Evolutionary conservation across 2,329 filamentous ascomycete genomes (phyloP).

Genomic region (Pestalotiopsis sp.): DNA sequence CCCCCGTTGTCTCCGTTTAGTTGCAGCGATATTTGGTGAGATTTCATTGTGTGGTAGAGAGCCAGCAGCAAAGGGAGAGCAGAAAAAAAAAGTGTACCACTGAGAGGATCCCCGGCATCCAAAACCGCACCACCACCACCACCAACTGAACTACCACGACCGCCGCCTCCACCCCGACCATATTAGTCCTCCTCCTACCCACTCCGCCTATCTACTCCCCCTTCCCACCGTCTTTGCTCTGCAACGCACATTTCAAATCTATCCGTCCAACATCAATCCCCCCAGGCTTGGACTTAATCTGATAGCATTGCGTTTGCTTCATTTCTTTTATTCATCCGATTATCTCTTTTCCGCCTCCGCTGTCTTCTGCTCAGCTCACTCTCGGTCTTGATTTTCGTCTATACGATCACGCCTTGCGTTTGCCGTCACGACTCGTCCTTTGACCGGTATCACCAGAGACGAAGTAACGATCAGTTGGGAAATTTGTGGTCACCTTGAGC

Average conservation of each 20-base stretch:
- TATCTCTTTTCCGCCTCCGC: neutral
- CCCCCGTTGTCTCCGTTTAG: neutral
- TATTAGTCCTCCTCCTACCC: slow-evolving; percentile 10
- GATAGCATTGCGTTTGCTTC: neutral
- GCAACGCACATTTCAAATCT: neutral
- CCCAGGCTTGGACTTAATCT: neutral
- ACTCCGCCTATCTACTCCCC: neutral
- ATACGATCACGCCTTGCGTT: neutral
- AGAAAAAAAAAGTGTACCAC: neutral
- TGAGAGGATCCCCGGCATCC: neutral
- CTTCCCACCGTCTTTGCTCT: neutral
- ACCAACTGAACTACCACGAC: neutral
- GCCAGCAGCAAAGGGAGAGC: neutral
- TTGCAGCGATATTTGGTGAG: neutral
- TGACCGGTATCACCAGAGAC: neutral
- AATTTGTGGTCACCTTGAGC: neutral
- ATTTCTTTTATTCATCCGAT: neutral
- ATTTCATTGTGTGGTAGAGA: neutral
- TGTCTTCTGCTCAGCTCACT: neutral
- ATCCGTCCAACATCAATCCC: neutral
- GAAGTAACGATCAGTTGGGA: neutral
- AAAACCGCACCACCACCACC: slow-evolving; percentile 5
- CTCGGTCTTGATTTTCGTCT: neutral
- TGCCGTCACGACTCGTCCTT: neutral
- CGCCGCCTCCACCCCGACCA: slow-evolving; percentile 11